A percentile compares a stretch with the other conserved stretches of the same genome.
Conservation (phyloP, 2,329 filamentous ascomycete genomes). For the Ophiocordyceps robertsii region DNA sequence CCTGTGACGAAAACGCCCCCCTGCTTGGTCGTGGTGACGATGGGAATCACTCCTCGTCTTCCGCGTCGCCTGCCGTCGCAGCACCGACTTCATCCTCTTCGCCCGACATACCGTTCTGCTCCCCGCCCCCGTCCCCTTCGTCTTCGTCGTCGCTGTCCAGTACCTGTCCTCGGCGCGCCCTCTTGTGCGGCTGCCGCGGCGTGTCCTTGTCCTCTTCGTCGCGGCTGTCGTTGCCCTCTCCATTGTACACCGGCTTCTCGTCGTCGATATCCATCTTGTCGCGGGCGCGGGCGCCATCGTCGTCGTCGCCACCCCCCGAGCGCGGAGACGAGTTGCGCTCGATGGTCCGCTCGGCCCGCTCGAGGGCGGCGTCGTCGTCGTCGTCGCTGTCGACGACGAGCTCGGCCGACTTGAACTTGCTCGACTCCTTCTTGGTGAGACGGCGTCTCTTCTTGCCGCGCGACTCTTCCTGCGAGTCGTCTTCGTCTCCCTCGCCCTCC, state of each 20-base stretch:
- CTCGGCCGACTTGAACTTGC: conserved; percentile 78
- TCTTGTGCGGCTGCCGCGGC: conserved; percentile 28
- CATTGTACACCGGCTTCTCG: conserved; percentile 9
- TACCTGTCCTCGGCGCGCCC: conserved; percentile 35
- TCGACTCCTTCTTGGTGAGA: conserved; percentile 32
- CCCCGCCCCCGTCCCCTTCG: conserved; percentile 4
- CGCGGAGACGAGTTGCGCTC: conserved; percentile 21
- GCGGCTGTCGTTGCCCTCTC: conserved; percentile 10
- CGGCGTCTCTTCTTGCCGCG: conserved; percentile 50
- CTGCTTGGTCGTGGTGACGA: not conserved
- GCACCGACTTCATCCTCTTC: conserved; percentile 12
- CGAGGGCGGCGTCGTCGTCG: conserved; percentile 26
- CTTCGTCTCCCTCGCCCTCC: conserved; percentile 26
- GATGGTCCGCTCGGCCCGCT: conserved; percentile 29
- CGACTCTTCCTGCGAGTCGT: conserved; percentile 26
- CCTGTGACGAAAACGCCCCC: no score
- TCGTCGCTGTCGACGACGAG: conserved; percentile 66
- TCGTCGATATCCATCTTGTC: conserved; percentile 42
- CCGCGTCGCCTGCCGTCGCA: not conserved
- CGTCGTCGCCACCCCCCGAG: conserved; percentile 23
- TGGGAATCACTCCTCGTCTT: conserved; percentile 13
- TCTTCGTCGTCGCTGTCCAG: conserved; percentile 42
- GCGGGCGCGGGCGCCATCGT: conserved; percentile 21
- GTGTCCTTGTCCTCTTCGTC: conserved; percentile 38
- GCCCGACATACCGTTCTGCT: conserved; percentile 7